Base-by-base conservation (phyloP, 345 rosid species). In the Pseudoturritis turrita region DNA sequence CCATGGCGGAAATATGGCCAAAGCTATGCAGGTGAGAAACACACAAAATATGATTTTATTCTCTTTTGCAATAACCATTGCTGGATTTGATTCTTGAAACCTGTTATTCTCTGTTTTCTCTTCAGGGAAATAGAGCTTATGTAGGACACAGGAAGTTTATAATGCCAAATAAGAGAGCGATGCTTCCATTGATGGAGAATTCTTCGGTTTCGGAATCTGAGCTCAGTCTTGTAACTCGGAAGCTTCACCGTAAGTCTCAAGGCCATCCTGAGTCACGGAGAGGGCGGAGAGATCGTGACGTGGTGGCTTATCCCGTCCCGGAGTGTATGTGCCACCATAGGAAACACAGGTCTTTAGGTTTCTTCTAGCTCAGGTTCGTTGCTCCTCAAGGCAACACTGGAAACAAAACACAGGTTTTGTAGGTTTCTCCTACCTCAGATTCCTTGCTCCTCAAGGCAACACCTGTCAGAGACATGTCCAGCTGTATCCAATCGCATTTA, bases 1-100 rank as follows among this genome's bases (percentile, higher is more conserved):
- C 10, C 91, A 89, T 66, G 97, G 97, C 0, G 96, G 97, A 76
- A 91, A 91, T 85, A 87, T 91, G 89, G 97, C 78, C 15, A 77
- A 88, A 56, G 72, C 89, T 47, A 79, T 91, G 88, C 87, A 82
- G 88, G 94, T 82, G 46, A 59, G 36, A 50, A 57, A 41, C 33
- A 14, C 33, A 53, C 13, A 4, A 10, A 21, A 10, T 1, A 4
- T 39, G 0, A 15, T 0, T 10, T 2, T 10, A 13, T 12, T 17
- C 28, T 33, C 13, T 22, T n/a, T 47, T 11, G 43, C 17, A 14
- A 36, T 33, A 5, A 33, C 21, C 36, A 18, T 39, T 35, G 35
- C 25, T 25, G 21, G 15, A 33, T 39, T 60, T 28, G 41, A 47
- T 13, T 26, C 18, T 60, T 47, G 37, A 37, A 55, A 12, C 17